Evolutionary conservation across 371 early-diverging fungal genomes (phyloP), one percentile per base, ranked within the genome.

Genomic region (Apophysomyces trapeziformis): DNA sequence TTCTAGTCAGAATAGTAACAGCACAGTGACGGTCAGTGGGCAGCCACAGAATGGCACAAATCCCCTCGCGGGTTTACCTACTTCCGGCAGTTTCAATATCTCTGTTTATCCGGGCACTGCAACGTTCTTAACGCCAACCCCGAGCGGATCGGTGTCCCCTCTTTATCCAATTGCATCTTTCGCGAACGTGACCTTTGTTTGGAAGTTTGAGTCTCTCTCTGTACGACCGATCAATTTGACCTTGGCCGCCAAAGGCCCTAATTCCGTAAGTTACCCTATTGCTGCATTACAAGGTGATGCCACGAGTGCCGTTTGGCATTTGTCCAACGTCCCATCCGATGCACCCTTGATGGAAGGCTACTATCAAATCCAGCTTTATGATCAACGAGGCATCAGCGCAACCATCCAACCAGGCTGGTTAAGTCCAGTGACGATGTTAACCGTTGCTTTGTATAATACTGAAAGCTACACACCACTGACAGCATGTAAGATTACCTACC

Each of bases 391-490:
- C 12, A 16, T 63, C 1, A 56, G 41, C 12, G 72, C 57, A 35
- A 50, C 54, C 9, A 50, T 50, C 16, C 61, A 61, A 35, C 77
- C 77, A 46, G 77, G 77, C 18, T 77, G 74, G 74, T 66, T 73
- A 14, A 59, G 65, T 26, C 77, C 77, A 18, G 50, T 26, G 39
- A 71, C 70, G 16, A 45, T 65, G 8, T 57, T 77, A 16, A 67
- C 68, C 0, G 68, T 77, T 61, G 77, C 74, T 43, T 67, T 77
- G 37, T 77, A 77, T 60, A 61, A 63, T 9, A 62, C 74, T 26
- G 74, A 77, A 45, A 38, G 74, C 2, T 73, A 77, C 50, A 60
- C 58, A 32, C 67, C 67, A 9, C 38, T 57, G 11, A 64, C 74
- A 37, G 67, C 68, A 56, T 47, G 77, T 77, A 77, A 73, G 71